These are phyloP conservation scores for Kodamaea alishanica DNA, from an alignment of 1,139 yeast genomes.

Conservation along the genomic window DNA sequence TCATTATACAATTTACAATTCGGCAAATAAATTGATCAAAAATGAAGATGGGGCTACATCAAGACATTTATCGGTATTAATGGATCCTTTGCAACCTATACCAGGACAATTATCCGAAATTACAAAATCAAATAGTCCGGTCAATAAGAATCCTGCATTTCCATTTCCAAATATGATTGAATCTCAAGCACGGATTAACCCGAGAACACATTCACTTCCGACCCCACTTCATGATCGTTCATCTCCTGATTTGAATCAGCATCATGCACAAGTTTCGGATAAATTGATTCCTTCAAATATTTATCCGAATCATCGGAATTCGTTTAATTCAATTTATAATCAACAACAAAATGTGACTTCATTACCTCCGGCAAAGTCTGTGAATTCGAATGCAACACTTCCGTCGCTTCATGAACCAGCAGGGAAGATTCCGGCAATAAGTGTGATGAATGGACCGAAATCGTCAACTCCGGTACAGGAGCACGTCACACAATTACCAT, in stretches of 20 bases:
- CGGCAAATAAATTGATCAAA: conserved; percentile 10
- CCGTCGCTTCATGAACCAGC: no score
- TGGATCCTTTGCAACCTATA: conserved; percentile 35
- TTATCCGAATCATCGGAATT: conserved; percentile 12
- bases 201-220: conserved; percentile 1
- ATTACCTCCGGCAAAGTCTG: no score
- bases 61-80: conserved; percentile 27
- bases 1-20: conserved; percentile 29
- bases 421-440: no score
- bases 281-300: conserved; percentile 2
- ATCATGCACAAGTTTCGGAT: not conserved
- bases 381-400: no score
- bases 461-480: conserved; percentile 2
- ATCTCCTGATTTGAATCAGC: no score
- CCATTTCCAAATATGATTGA: conserved; percentile 14
- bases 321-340: conserved; percentile 21
- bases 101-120: not conserved
- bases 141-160: conserved; percentile 1
- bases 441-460: not conserved
- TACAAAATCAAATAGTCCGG: no score
- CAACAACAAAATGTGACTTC: conserved; percentile 2
- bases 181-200: not conserved
- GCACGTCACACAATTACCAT: conserved; percentile 22
- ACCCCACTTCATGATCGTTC: no score
- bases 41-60: conserved; percentile 7